Percentiles rank a stretch among this genome's conserved stretches.
Evolutionary conservation across 805 yeast species (phyloP).

Genomic region (Vanderwaltozyma polyspora): DNA sequence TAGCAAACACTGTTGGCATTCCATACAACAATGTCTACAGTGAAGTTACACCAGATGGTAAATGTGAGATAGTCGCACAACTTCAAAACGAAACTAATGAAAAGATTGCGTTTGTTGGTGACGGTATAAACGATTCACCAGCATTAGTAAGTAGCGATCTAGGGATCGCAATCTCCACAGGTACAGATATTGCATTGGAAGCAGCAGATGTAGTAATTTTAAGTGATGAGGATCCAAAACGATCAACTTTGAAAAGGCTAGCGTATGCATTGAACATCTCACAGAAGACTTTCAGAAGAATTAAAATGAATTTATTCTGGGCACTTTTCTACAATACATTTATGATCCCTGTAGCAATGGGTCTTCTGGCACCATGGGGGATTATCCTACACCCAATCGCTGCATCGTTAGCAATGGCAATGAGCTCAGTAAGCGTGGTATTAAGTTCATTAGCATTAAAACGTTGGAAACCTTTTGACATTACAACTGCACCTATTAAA

Average conservation of each 20-base stretch:
- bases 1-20: constrained; percentile 62
- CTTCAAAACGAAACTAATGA: constrained; percentile 35
- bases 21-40: constrained; percentile 54
- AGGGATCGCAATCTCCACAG: constrained; percentile 85
- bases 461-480: constrained; percentile 38
- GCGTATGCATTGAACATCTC: constrained; percentile 59
- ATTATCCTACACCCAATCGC: constrained; percentile 73
- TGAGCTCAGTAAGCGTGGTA: constrained; percentile 84
- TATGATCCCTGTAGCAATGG: constrained; percentile 93
- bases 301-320: constrained; percentile 76
- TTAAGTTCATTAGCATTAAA: constrained; percentile 64
- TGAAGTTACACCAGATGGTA: constrained; percentile 66
- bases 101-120: constrained; percentile 83
- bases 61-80: constrained; percentile 52
- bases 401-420: constrained; percentile 89
- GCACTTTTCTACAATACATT: constrained; percentile 73
- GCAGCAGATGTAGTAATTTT: constrained; percentile 88
- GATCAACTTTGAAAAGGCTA: constrained; percentile 36
- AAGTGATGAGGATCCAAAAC: constrained; percentile 19
- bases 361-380: constrained; percentile 70
- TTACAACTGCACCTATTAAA: constrained; percentile 1
- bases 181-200: constrained; percentile 93
- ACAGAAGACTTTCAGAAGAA: constrained; percentile 54
- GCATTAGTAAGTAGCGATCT: constrained; percentile 81
- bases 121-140: constrained; percentile 96